Conservation (phyloP, 176 grass and related monocot genomes). For the Carex scoparia region DNA sequence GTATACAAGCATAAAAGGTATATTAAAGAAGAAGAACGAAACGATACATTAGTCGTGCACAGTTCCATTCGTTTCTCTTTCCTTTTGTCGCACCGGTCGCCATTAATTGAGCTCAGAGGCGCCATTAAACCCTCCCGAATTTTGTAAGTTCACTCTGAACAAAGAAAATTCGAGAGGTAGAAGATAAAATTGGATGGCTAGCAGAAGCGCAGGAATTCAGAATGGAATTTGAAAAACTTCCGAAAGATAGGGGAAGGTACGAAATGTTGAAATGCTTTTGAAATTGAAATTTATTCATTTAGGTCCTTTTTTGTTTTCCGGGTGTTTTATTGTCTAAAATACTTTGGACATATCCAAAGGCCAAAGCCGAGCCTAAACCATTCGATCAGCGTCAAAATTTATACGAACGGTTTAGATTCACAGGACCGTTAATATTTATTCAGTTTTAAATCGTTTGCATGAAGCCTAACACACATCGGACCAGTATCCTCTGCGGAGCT, state of each 20-base stretch:
- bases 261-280: neutral
- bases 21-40: neutral
- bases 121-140: slow-evolving; percentile 3
- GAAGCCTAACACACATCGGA: too few species aligned
- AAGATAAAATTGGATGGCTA: neutral
- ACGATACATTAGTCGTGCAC: slow-evolving; percentile 6
- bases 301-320: too few species aligned
- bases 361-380: too few species aligned
- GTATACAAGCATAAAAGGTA: neutral
- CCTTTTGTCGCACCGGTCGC: neutral
- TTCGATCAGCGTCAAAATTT: too few species aligned
- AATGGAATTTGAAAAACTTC: neutral
- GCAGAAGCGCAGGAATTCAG: neutral
- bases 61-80: neutral
- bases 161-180: neutral
- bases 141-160: neutral
- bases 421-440: too few species aligned
- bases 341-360: too few species aligned
- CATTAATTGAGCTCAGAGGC: slow-evolving; percentile 21
- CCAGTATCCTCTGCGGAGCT: too few species aligned
- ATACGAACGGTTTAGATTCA: too few species aligned
- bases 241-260: neutral
- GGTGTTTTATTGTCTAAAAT: neutral
- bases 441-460: too few species aligned
- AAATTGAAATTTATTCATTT: too few species aligned